A percentile compares a stretch with the other conserved stretches of the same genome.
Conservation (phyloP, 2,329 filamentous ascomycete genomes). For the Clathrospora elynae region DNA sequence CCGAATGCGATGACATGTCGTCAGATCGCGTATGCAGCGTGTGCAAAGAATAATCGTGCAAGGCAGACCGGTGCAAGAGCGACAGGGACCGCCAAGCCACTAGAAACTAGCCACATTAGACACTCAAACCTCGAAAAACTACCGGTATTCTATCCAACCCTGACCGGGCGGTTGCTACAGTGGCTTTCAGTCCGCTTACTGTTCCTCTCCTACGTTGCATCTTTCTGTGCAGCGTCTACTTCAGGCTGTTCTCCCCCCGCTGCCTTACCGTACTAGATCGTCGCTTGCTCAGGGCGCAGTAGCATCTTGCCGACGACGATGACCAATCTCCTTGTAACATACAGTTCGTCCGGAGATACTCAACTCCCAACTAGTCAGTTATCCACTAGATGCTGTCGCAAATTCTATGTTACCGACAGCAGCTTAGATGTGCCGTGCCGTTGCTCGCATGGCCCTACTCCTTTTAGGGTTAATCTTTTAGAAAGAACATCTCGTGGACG, state of each 20-base stretch:
- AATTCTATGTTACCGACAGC: too few relatives aligned
- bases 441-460: too few relatives aligned
- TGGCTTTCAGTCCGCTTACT: slow-evolving; percentile 1
- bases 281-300: background rate
- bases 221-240: background rate
- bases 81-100: slow-evolving; percentile 8
- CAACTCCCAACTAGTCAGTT: too few relatives aligned
- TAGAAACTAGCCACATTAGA: slow-evolving; percentile 1
- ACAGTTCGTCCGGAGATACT: too few relatives aligned
- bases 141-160: background rate
- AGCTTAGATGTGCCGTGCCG: too few relatives aligned
- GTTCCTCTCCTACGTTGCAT: background rate
- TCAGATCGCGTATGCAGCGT: slow-evolving; percentile 8
- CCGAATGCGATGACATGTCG: slow-evolving; percentile 4
- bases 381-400: too few relatives aligned
- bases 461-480: too few relatives aligned
- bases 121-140: slow-evolving; percentile 1
- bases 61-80: slow-evolving; percentile 6
- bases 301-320: too few relatives aligned
- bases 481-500: too few relatives aligned
- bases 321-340: too few relatives aligned
- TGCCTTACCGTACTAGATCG: slow-evolving; percentile 3
- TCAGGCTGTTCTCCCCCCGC: background rate
- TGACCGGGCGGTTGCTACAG: background rate
- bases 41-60: background rate